Evolutionary conservation across 345 rosid genomes (phyloP), one percentile per base, ranked within the genome.

Genomic region (Euclidium syriacum): DNA sequence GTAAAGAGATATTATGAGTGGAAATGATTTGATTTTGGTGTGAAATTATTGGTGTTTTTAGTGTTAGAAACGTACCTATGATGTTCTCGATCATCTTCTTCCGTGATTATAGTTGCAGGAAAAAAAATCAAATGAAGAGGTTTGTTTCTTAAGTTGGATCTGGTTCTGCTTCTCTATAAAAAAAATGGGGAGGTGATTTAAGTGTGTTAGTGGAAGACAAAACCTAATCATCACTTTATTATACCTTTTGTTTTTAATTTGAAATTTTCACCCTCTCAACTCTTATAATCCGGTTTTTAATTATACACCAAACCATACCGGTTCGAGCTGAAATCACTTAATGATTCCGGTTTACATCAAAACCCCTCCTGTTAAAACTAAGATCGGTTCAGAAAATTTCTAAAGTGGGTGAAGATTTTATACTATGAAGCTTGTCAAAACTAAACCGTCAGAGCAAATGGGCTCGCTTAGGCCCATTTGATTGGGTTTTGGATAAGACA

Each of bases 161-260:
- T 64, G 66, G 33, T 56, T 64, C 54, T 58, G 41, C 22, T 58
- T 50, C 47, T 10, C 71, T 57, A 41, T 34, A 41, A 64, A 42
- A 23, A 23, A n/a, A n/a, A n/a, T n/a, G n/a, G 49, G 20, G 35
- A 50, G 16, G 20, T 10, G 65, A 39, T 71, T 16, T 22, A 18
- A 54, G 40, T 56, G 71, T 64, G 59, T 64, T 64, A 71, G 75
- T 64, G 75, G 75, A 59, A 72, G 71, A 64, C 71, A 72, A 57
- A 70, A 50, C 46, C 66, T 64, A 71, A 72, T 72, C 71, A 64
- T 72, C 62, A 64, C 70, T 56, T 68, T 52, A 67, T 39, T 18
- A n/a, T 8, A 49, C 33, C 55, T 63, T 57, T 57, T 26, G 3
- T 18, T 50, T 30, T 41, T 40, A 64, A n/a, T 71, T 71, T 64